Evolutionary conservation across 371 early-diverging fungal species (phyloP), one percentile per base, ranked within the genome.

Genomic region (Smittium culicis): DNA sequence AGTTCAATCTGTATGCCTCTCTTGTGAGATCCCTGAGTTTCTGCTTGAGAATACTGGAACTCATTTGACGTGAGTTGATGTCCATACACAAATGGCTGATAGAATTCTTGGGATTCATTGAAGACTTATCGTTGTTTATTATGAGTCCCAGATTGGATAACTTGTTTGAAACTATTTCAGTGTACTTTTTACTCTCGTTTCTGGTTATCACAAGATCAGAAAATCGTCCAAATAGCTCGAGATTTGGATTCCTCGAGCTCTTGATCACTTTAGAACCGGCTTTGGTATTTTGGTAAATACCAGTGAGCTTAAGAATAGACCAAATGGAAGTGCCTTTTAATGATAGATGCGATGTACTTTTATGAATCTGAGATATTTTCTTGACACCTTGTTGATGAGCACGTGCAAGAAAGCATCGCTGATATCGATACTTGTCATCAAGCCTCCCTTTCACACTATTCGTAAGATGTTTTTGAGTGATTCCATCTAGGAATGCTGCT

Each of bases 81-180:
- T 45, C 20, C 45, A 45, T 20, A 45, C 45, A 14, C 45, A 45
- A 45, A 45, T 45, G 45, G 14, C 20, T 20, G 8, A 45, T 45
- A 14, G 8, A 14, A 8, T 45, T 8, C 45, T 14, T 14, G 8
- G 45, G 61, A 16, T n/a, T 30, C 17, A 1, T 3, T 25, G 74
- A 74, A 31, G 73, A 74, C 58, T 74, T 74, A 27, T 72, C 72
- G 56, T 74, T 72, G 30, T 35, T 34, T 16, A n/a, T 30, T 14
- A n/a, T 3, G 28, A 45, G 20, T 45, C 45, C 20, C 14, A 14
- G 45, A 8, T 45, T 45, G 8, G 45, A 8, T 14, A 45, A 20
- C 45, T 20, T 45, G 8, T 45, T 45, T 20, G 20, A 14, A 14
- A 45, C 20, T 45, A 14, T 45, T 45, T 14, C 20, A 14, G 45